These are phyloP conservation scores for Trebouxia sp. DNA, from an alignment of 139 green algal species.

Conservation along the genomic window DNA sequence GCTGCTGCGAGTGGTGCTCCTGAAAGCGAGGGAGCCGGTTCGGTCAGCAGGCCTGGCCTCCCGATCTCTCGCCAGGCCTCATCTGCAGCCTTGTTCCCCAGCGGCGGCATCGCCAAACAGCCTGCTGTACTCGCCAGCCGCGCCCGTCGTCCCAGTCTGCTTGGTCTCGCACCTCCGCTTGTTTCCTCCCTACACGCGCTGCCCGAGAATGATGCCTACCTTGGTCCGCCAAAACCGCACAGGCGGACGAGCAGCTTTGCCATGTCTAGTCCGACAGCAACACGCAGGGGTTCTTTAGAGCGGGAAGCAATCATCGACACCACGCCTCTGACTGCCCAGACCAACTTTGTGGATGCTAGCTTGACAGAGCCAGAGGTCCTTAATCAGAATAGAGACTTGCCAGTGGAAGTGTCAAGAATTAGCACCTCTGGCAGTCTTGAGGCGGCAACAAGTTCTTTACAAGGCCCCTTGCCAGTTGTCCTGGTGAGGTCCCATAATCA, in stretches of 20 bases:
- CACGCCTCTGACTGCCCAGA: not conserved
- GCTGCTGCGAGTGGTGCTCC: not conserved
- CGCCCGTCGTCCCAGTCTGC: not conserved
- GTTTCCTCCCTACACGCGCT: not conserved
- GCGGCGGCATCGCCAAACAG: not conserved
- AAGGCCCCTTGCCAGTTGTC: not conserved
- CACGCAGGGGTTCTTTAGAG: not conserved
- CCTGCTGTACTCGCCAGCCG: not conserved
- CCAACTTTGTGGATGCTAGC: slow-evolving; percentile 1
- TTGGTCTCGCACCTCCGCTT: not conserved
- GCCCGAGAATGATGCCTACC: not conserved
- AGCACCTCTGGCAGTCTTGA: not conserved
- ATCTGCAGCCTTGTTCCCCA: not conserved
- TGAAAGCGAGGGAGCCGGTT: slow-evolving; percentile 3
- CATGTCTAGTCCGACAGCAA: not conserved
- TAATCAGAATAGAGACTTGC: not conserved
- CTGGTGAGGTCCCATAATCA: not conserved
- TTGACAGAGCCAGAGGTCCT: slow-evolving; percentile 2
- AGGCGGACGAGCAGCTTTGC: not conserved
- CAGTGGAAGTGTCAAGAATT: not conserved
- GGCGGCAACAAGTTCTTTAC: not conserved
- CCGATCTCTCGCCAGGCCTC: slow-evolving; percentile 4
- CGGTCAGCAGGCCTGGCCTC: slow-evolving; percentile 1
- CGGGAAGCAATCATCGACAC: not conserved
- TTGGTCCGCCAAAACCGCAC: not conserved